phyloP scores from a whole-genome alignment of 352 stramenopile genomes.

The Chrysophaeum taylorii region DNA sequence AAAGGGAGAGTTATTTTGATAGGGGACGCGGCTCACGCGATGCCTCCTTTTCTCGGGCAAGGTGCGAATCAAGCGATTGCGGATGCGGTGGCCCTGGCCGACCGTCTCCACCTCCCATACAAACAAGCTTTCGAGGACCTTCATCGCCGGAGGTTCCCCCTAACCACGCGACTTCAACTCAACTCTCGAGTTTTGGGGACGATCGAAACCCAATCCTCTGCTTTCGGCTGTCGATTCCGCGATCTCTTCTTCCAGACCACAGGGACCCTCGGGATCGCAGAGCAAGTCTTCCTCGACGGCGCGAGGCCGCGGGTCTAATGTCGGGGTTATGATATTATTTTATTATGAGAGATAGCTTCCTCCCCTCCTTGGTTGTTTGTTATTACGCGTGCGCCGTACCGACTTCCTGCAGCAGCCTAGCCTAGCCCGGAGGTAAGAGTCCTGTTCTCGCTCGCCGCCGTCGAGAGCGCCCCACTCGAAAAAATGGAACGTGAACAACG shows the following conservation, averaged over 20 bases:
- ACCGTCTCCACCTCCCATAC: constrained; percentile 23
- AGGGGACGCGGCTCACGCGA: constrained; percentile 58
- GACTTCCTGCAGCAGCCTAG: too few relatives aligned
- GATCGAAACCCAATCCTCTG: constrained; percentile 46
- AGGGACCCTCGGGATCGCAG: constrained; percentile 46
- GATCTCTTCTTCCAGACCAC: constrained; percentile 54
- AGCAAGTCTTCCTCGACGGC: constrained; percentile 52
- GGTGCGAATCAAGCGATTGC: constrained; percentile 65
- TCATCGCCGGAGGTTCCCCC: constrained; percentile 37
- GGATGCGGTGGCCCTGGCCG: constrained; percentile 33
- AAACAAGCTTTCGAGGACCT: constrained; percentile 38
- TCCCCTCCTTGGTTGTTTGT: too few relatives aligned
- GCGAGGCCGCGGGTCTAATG: constrained; percentile 36
- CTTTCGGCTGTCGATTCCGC: constrained; percentile 37
- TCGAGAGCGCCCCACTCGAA: too few relatives aligned
- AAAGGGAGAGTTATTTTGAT: constrained; percentile 37
- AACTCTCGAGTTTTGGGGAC: constrained; percentile 58
- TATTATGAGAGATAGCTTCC: too few relatives aligned
- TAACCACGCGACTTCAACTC: constrained; percentile 46
- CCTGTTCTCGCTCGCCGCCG: too few relatives aligned
- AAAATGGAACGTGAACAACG: too few relatives aligned
- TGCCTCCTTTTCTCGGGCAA: constrained; percentile 65
- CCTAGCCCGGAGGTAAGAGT: too few relatives aligned
- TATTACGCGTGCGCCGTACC: too few relatives aligned
- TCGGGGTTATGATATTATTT: background rate